These are phyloP conservation scores for Camelina hispida DNA, from an alignment of 345 rosid genomes.

Conservation along the genomic window DNA sequence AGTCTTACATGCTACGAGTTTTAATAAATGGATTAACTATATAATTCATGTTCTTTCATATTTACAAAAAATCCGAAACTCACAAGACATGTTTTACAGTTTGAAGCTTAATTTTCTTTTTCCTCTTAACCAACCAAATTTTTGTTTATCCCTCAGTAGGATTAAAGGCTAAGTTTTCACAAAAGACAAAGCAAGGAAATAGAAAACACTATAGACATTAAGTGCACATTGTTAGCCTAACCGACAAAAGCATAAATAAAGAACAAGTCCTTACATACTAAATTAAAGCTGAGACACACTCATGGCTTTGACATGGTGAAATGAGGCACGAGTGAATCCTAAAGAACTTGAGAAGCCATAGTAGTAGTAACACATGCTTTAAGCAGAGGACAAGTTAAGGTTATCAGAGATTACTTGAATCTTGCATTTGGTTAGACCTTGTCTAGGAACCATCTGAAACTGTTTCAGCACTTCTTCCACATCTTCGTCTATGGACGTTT, in stretches of 20 bases:
- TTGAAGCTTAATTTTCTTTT: background rate
- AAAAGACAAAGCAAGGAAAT: conserved; percentile 25
- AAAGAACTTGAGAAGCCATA: background rate
- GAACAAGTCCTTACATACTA: background rate
- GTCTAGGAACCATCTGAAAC: background rate
- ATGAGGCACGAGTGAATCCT: conserved; percentile 14
- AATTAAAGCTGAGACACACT: conserved; percentile 31
- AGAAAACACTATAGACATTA: too few relatives aligned
- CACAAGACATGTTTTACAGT: background rate
- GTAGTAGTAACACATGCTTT: background rate
- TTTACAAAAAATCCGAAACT: background rate
- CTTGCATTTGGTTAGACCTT: conserved; percentile 27
- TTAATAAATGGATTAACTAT: background rate
- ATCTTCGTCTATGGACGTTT: background rate
- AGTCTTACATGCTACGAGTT: background rate
- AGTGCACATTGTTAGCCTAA: too few relatives aligned
- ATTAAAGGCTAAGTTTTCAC: background rate
- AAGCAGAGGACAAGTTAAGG: conserved; percentile 10
- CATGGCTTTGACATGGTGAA: conserved; percentile 15
- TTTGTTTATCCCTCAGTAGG: background rate
- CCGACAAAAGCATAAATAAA: background rate
- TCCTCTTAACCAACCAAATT: background rate
- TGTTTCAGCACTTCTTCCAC: conserved; percentile 13
- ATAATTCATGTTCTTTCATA: background rate
- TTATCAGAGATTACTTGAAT: conserved; percentile 17